Conservation (phyloP, 2,329 filamentous ascomycete species). For the Phyllosticta ampelicida region DNA sequence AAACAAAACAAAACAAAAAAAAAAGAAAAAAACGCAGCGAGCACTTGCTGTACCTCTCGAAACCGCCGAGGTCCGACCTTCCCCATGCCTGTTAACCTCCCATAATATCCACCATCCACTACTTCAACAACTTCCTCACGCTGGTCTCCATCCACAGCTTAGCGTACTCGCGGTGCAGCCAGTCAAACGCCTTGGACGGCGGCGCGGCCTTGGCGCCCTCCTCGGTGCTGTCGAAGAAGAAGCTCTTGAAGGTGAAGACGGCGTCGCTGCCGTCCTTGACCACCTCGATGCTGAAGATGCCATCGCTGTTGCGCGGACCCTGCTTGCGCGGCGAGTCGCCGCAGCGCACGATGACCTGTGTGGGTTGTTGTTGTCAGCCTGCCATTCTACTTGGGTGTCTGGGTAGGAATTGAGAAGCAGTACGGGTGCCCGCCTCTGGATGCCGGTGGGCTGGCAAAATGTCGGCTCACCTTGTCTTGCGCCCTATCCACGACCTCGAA, state of each 20-base stretch:
- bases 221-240: slow-evolving; percentile 28
- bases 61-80: too few relatives aligned
- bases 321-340: slow-evolving; percentile 26
- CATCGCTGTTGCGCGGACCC: slow-evolving; percentile 23
- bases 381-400: too few relatives aligned
- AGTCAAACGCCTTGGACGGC: slow-evolving; percentile 22
- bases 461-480: slow-evolving; percentile 24
- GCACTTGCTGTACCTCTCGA: too few relatives aligned
- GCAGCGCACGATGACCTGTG: slow-evolving; percentile 27
- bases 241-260: slow-evolving; percentile 30
- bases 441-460: too few relatives aligned
- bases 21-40: too few relatives aligned
- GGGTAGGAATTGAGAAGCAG: too few relatives aligned
- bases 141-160: slow-evolving; percentile 34
- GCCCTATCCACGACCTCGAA: slow-evolving; percentile 30
- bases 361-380: background rate
- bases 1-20: too few relatives aligned
- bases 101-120: background rate
- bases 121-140: slow-evolving; percentile 26
- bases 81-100: too few relatives aligned
- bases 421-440: too few relatives aligned
- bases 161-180: slow-evolving; percentile 26
- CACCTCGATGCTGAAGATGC: slow-evolving; percentile 31
- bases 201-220: slow-evolving; percentile 22
- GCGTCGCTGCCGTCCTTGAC: slow-evolving; percentile 25